Evolutionary conservation across 176 grass and related monocot genomes (phyloP).

Genomic region (Eragrostis nindensis): DNA sequence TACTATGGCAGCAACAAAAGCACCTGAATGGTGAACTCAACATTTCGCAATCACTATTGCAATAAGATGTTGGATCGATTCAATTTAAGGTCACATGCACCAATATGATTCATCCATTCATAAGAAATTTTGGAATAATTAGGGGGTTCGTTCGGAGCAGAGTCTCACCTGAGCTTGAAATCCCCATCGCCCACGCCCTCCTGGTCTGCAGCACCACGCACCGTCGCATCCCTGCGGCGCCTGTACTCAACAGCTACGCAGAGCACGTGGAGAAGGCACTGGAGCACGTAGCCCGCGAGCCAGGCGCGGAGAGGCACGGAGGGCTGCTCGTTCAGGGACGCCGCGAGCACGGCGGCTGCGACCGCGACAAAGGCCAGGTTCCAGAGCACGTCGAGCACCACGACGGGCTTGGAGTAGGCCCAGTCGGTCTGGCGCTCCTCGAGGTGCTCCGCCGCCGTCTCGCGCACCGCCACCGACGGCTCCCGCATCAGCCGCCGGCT

Average conservation of each 20-base stretch:
- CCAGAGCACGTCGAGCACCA: constrained; percentile 83
- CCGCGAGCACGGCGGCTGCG: constrained; percentile 54
- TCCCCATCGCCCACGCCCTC: constrained; percentile 41
- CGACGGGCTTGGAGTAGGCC: constrained; percentile 90
- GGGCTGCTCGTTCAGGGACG: constrained; percentile 48
- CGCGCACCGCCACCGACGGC: constrained; percentile 71
- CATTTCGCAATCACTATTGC: not conserved
- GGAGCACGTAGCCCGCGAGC: constrained; percentile 62
- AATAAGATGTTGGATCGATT: constrained; percentile 10
- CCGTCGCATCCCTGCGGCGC: constrained; percentile 36
- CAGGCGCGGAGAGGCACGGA: constrained; percentile 59
- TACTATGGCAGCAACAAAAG: constrained; percentile 9
- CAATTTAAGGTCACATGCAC: not conserved
- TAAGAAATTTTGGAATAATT: not conserved
- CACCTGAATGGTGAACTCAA: not conserved
- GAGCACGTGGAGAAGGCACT: constrained; percentile 67
- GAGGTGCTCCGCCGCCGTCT: constrained; percentile 69
- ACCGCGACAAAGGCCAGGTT: constrained; percentile 74
- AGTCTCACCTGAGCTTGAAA: constrained; percentile 62
- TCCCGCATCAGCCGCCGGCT: constrained; percentile 80
- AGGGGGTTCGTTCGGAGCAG: not conserved
- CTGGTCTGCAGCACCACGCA: not conserved
- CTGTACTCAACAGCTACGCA: constrained; percentile 68
- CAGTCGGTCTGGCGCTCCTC: constrained; percentile 80
- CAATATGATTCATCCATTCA: not conserved